Percentiles rank a stretch among this genome's conserved stretches.
phyloP scores from a whole-genome alignment of 176 grass and related monocot species.

The Avena sativa region DNA sequence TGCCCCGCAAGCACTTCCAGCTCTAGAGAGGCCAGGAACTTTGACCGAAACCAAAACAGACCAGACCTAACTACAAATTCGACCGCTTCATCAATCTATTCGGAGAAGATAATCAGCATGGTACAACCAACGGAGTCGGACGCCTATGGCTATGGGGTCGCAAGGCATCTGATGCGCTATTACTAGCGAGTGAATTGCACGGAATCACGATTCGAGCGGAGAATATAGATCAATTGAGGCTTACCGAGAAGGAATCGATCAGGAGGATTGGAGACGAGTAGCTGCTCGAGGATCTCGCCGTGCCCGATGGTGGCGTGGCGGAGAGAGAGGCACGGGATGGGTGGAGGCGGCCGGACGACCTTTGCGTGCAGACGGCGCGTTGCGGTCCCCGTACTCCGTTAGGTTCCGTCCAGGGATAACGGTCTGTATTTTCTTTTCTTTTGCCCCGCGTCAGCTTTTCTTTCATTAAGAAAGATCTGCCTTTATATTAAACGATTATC shows the following conservation, averaged over 20 bases:
- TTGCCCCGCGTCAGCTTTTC: too few species aligned
- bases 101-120: not conserved
- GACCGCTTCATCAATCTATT: not conserved
- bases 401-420: not conserved
- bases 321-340: conserved; percentile 5
- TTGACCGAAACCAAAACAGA: conserved; percentile 18
- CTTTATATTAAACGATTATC: too few species aligned
- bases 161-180: not conserved
- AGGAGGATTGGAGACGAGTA: not conserved
- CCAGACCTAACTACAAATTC: not conserved
- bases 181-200: not conserved
- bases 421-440: too few species aligned
- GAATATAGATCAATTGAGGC: not conserved
- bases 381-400: not conserved
- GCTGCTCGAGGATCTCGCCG: not conserved
- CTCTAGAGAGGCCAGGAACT: not conserved
- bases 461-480: too few species aligned
- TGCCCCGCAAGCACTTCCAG: not conserved
- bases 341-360: not conserved
- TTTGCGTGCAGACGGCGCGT: conserved; percentile 32
- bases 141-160: not conserved
- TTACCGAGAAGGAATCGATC: conserved; percentile 1
- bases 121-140: not conserved
- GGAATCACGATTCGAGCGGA: not conserved
- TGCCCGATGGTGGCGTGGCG: not conserved